A percentile compares a stretch with the other conserved stretches of the same genome.
These are phyloP conservation scores for Apocynum venetum DNA, from an alignment of 257 asterid genomes.

Conservation along the genomic window DNA sequence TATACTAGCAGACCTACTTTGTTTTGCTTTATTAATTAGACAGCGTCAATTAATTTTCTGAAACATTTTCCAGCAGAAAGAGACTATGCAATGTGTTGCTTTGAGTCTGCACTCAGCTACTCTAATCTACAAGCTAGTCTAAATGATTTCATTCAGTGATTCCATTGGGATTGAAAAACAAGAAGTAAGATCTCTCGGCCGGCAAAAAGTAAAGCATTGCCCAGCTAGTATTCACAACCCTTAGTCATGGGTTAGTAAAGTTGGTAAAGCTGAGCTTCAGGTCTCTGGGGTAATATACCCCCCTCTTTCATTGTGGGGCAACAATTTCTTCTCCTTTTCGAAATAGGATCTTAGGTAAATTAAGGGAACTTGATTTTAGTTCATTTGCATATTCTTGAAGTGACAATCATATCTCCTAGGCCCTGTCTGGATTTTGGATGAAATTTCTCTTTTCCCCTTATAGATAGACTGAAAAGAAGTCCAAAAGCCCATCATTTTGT, in stretches of 20 bases:
- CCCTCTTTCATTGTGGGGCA: neutral
- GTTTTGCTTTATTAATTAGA: conserved; percentile 6
- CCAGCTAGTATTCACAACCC: neutral
- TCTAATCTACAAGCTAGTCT: conserved; percentile 5
- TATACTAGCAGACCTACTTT: conserved; percentile 13
- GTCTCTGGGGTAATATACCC: neutral
- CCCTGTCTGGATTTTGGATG: too few species aligned
- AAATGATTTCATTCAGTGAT: conserved; percentile 13
- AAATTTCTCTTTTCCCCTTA: neutral
- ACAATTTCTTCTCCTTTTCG: neutral
- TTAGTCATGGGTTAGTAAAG: neutral
- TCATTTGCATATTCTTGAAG: neutral
- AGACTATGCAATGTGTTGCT: neutral
- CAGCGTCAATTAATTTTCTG: conserved; percentile 1
- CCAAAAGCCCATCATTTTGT: conserved; percentile 6
- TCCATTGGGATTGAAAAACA: conserved; percentile 14
- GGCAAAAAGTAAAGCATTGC: conserved; percentile 15
- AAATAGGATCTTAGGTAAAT: neutral
- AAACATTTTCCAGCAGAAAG: conserved; percentile 3
- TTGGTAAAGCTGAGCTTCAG: neutral
- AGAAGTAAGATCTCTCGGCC: neutral
- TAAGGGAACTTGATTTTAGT: neutral
- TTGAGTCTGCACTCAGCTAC: conserved; percentile 15
- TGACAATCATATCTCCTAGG: neutral
- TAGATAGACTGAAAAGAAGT: neutral